Percentiles rank a stretch among this genome's conserved stretches.
phyloP scores from a whole-genome alignment of 805 yeast genomes.

The Ogataea wickerhamii region DNA sequence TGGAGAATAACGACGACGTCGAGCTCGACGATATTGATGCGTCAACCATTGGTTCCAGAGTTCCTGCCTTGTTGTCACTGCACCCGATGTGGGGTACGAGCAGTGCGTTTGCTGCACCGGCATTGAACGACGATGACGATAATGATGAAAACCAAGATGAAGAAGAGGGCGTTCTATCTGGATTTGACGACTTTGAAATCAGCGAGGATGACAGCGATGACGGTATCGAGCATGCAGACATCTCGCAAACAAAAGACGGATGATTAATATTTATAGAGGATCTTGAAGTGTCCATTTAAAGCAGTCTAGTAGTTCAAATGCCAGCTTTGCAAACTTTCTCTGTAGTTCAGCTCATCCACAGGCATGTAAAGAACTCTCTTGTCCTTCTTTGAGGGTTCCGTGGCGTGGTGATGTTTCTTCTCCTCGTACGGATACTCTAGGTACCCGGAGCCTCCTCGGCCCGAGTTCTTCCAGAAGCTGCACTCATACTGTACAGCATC shows the following conservation, averaged over 20 bases:
- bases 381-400: background rate
- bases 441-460: background rate
- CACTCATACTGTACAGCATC: conserved; percentile 32
- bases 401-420: background rate
- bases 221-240: conserved; percentile 28
- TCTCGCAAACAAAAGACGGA: background rate
- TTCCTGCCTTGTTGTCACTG: background rate
- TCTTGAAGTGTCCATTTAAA: background rate
- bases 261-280: background rate
- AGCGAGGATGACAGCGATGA: conserved; percentile 30
- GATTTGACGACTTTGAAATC: conserved; percentile 24
- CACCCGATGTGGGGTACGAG: background rate
- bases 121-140: conserved; percentile 1
- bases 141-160: conserved; percentile 8
- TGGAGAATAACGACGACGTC: conserved; percentile 8
- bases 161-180: conserved; percentile 14
- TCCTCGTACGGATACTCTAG: conserved; percentile 6
- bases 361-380: conserved; percentile 19
- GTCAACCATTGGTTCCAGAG: background rate
- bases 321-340: conserved; percentile 44
- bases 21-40: conserved; percentile 9
- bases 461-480: conserved; percentile 6
- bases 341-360: conserved; percentile 28
- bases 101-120: background rate
- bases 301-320: conserved; percentile 12